phyloP scores from a whole-genome alignment of 139 green algal species.

The Raphidocelis subcapitata region DNA sequence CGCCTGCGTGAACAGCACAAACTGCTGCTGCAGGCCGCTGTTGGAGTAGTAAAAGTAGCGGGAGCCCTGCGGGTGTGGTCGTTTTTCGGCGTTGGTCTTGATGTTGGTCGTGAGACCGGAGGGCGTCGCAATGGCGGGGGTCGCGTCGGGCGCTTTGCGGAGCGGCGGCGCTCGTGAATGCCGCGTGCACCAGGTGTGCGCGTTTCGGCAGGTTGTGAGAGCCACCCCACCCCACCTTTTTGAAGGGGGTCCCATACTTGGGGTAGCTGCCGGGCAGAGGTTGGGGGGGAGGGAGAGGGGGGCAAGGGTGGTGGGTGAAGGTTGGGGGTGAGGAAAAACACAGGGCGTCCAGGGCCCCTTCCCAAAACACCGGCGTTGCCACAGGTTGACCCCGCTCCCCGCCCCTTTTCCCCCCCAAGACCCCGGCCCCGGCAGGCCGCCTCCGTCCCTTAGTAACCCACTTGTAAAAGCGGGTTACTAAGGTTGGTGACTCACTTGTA shows the following conservation, averaged over 20 bases:
- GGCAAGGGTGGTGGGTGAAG: neutral
- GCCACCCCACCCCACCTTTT: constrained; percentile 38
- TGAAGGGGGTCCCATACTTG: constrained; percentile 70
- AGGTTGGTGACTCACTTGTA: constrained; percentile 21
- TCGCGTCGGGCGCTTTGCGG: neutral
- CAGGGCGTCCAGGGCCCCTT: too few relatives aligned
- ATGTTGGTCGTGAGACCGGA: too few relatives aligned
- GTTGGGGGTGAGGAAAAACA: too few relatives aligned
- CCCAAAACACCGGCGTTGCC: too few relatives aligned
- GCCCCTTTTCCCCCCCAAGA: too few relatives aligned
- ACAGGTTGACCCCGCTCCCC: too few relatives aligned
- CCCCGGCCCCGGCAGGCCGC: too few relatives aligned
- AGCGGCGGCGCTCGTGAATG: neutral
- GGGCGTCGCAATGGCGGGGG: too few relatives aligned
- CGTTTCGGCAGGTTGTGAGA: neutral
- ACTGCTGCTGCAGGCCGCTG: constrained; percentile 82
- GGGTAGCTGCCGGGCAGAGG: constrained; percentile 65
- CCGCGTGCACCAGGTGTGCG: neutral
- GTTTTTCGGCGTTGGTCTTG: too few relatives aligned
- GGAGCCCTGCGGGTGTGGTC: constrained; percentile 3
- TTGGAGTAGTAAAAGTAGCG: too few relatives aligned
- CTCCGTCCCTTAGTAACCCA: too few relatives aligned
- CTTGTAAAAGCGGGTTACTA: neutral
- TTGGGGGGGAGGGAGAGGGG: constrained; percentile 26
- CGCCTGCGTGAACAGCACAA: constrained; percentile 72